Percentiles rank a stretch among this genome's conserved stretches.
phyloP scores from a whole-genome alignment of 108 stramenopile species.

The Phaeodactylum tricornutum region DNA sequence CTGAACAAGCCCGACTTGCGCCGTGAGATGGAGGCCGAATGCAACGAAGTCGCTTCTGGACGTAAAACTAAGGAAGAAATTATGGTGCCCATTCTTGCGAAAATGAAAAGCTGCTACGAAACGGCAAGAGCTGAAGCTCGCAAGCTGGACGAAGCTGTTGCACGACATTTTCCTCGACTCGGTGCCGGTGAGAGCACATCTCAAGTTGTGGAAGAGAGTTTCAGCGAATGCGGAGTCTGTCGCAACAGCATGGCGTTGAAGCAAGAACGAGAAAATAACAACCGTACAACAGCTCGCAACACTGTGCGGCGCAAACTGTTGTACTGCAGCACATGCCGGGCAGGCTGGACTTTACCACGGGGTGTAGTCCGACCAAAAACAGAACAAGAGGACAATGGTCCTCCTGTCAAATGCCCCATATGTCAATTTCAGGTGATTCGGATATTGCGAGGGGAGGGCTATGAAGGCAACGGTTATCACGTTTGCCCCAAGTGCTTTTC shows the following conservation, averaged over 20 bases:
- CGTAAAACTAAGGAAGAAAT: constrained; percentile 70
- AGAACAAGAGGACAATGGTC: constrained; percentile 22
- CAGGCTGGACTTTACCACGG: constrained; percentile 48
- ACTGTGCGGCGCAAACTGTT: constrained; percentile 35
- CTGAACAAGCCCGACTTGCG: constrained; percentile 88
- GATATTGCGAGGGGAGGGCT: constrained; percentile 37
- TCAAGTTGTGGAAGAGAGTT: constrained; percentile 37
- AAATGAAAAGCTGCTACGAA: constrained; percentile 73
- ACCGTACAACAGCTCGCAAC: constrained; percentile 23
- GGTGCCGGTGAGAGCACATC: constrained; percentile 30
- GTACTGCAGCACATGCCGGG: constrained; percentile 54
- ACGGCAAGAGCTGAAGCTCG: constrained; percentile 60
- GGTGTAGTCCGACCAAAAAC: constrained; percentile 37
- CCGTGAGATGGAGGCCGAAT: constrained; percentile 74
- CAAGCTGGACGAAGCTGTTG: constrained; percentile 79
- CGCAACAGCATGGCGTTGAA: constrained; percentile 49
- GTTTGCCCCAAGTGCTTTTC: constrained; percentile 75
- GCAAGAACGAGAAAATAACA: constrained; percentile 26
- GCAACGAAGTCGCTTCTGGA: constrained; percentile 64
- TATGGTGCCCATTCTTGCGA: constrained; percentile 51
- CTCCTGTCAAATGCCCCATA: constrained; percentile 61
- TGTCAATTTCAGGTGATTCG: constrained; percentile 70
- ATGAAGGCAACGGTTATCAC: constrained; percentile 50
- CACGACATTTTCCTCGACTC: constrained; percentile 48
- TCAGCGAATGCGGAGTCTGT: constrained; percentile 66